Evolutionary conservation across 345 rosid genomes (phyloP).

Genomic region (Citrus sinensis): DNA sequence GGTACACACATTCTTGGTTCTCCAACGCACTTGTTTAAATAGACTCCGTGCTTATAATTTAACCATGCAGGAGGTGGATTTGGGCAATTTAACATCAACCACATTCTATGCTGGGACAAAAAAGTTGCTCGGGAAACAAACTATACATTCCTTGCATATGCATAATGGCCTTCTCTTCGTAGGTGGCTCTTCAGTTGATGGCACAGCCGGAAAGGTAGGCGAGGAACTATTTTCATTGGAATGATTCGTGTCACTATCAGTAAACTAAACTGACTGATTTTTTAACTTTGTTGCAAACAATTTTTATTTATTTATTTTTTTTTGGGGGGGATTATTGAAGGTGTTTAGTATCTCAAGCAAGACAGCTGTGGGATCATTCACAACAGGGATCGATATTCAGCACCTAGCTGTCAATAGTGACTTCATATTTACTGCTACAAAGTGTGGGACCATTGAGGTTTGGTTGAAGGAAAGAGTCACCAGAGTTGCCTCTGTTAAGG

Average conservation of each 20-base stretch:
- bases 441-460: slow-evolving; percentile 50
- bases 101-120: slow-evolving; percentile 50
- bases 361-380: slow-evolving; percentile 35
- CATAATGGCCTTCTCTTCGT: slow-evolving; percentile 38
- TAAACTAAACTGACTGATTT: not conserved
- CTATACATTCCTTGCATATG: slow-evolving; percentile 33
- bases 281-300: not conserved
- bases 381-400: slow-evolving; percentile 37
- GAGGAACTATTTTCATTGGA: no score
- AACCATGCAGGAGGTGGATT: slow-evolving; percentile 43
- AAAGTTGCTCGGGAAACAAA: slow-evolving; percentile 54
- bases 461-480: slow-evolving; percentile 46
- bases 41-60: not conserved
- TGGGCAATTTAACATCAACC: slow-evolving; percentile 30
- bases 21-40: not conserved
- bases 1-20: slow-evolving; percentile 24
- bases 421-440: slow-evolving; percentile 54
- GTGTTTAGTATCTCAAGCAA: slow-evolving; percentile 37
- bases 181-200: slow-evolving; percentile 52
- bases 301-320: not conserved
- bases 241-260: not conserved
- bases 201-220: slow-evolving; percentile 53
- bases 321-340: slow-evolving; percentile 18
- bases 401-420: slow-evolving; percentile 40
- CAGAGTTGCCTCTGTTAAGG: slow-evolving; percentile 36